A percentile compares a stretch with the other conserved stretches of the same genome.
These are phyloP conservation scores for Gonium pectorale DNA, from an alignment of 139 green algal genomes.

Conservation along the genomic window DNA sequence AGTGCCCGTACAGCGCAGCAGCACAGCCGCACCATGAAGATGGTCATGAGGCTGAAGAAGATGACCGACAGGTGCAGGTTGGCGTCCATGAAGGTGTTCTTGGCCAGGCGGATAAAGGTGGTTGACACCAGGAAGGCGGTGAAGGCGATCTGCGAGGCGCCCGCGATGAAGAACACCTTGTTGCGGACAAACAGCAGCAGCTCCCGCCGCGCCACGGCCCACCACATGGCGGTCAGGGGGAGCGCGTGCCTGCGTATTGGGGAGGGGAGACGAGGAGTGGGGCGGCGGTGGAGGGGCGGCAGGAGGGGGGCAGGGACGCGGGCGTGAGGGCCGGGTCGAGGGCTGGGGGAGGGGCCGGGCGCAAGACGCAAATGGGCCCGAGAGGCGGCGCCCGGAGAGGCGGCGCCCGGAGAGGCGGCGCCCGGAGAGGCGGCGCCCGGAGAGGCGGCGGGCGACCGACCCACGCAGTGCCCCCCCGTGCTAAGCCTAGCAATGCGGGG, in stretches of 20 bases:
- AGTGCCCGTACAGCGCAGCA: no score
- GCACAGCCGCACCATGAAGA: slow-evolving; percentile 49
- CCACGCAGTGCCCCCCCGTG: no score
- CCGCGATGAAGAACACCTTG: slow-evolving; percentile 17
- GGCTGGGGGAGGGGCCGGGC: no score
- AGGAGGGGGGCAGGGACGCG: no score
- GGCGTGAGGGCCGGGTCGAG: no score
- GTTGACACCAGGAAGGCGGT: slow-evolving; percentile 56
- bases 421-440: no score
- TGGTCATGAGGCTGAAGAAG: slow-evolving; percentile 69
- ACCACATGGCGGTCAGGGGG: not conserved
- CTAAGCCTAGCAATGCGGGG: no score
- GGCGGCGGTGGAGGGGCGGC: not conserved
- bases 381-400: no score
- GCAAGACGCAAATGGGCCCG: no score
- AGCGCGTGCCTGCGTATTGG: slow-evolving; percentile 11
- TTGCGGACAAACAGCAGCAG: slow-evolving; percentile 4
- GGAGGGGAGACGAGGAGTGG: not conserved
- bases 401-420: no score
- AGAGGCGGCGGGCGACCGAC: no score
- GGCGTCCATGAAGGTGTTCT: slow-evolving; percentile 19
- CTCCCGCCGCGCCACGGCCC: not conserved
- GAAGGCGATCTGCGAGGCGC: slow-evolving; percentile 29
- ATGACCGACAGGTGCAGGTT: slow-evolving; percentile 50
- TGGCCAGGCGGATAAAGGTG: slow-evolving; percentile 43